Percentiles rank a stretch among this genome's conserved stretches.
These are phyloP conservation scores for Naganishia friedmannii DNA, from an alignment of 768 basidiomycete genomes.

Conservation along the genomic window DNA sequence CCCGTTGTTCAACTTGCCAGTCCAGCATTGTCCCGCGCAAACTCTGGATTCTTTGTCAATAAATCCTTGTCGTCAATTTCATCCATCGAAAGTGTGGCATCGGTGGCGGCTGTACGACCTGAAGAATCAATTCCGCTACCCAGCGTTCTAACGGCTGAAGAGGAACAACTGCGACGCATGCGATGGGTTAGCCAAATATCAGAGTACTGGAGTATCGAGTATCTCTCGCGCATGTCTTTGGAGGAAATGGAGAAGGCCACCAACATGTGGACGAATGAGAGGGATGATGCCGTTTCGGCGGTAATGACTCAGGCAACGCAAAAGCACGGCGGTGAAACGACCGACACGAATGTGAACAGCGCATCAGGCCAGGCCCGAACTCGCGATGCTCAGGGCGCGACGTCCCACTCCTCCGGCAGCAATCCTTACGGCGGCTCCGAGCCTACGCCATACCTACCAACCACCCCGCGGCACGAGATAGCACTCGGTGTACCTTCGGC, in stretches of 20 bases:
- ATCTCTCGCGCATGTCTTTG: conserved; percentile 66
- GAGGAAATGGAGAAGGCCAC: conserved; percentile 68
- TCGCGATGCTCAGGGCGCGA: not conserved
- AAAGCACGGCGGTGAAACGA: conserved; percentile 9
- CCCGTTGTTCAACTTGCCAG: conserved; percentile 53
- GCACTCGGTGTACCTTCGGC: conserved; percentile 36
- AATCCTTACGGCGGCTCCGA: conserved; percentile 16
- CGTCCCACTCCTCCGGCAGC: not conserved
- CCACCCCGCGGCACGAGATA: conserved; percentile 37
- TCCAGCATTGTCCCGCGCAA: conserved; percentile 38
- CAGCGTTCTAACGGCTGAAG: conserved; percentile 30
- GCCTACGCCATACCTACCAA: conserved; percentile 14
- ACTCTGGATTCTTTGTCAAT: conserved; percentile 27
- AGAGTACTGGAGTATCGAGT: conserved; percentile 88
- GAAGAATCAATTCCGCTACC: conserved; percentile 11
- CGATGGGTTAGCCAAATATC: conserved; percentile 93
- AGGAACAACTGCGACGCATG: conserved; percentile 64
- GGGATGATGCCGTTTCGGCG: conserved; percentile 24
- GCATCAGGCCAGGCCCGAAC: not conserved
- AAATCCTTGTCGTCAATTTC: conserved; percentile 2
- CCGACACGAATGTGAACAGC: conserved; percentile 20
- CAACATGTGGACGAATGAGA: conserved; percentile 39
- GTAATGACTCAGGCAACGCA: not conserved
- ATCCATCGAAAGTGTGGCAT: not conserved
- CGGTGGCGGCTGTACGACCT: conserved; percentile 4